Conservation (phyloP, 2,329 filamentous ascomycete species). For the Hyphodiscus sp. region DNA sequence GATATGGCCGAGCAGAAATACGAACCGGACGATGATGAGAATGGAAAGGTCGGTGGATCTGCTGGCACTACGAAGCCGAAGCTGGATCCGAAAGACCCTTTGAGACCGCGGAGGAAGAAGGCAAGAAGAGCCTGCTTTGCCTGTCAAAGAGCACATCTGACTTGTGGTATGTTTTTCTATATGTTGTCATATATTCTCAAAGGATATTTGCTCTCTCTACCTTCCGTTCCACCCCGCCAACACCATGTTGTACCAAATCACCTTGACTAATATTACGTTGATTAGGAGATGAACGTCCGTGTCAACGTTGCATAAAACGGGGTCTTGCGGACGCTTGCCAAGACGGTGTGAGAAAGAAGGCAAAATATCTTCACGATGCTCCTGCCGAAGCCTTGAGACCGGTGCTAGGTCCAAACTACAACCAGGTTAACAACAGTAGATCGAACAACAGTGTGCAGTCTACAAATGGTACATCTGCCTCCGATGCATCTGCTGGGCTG, state of each 20-base stretch:
- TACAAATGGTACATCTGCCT: slow-evolving; percentile 20
- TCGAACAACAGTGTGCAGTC: slow-evolving; percentile 26
- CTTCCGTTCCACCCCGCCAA: slow-evolving; percentile 5
- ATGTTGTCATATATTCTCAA: slow-evolving; percentile 3
- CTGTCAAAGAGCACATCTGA: slow-evolving; percentile 94
- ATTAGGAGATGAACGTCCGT: slow-evolving; percentile 89
- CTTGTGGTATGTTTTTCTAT: slow-evolving; percentile 73
- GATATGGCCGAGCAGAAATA: slow-evolving; percentile 30
- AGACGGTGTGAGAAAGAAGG: slow-evolving; percentile 96
- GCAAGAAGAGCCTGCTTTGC: slow-evolving; percentile 92
- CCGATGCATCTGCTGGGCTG: slow-evolving; percentile 26
- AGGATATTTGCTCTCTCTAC: background rate
- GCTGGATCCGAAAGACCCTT: slow-evolving; percentile 80
- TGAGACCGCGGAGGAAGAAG: slow-evolving; percentile 88
- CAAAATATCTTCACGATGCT: slow-evolving; percentile 96
- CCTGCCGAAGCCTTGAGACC: slow-evolving; percentile 83
- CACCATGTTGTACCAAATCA: slow-evolving; percentile 5
- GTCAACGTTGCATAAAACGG: slow-evolving; percentile 88
- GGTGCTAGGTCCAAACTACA: slow-evolving; percentile 69
- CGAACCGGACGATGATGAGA: slow-evolving; percentile 26
- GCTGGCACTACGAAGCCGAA: slow-evolving; percentile 49
- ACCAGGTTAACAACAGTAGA: slow-evolving; percentile 45
- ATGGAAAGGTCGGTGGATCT: slow-evolving; percentile 30
- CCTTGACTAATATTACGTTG: slow-evolving; percentile 11
- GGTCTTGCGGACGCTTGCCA: slow-evolving; percentile 86